Conservation (phyloP, 768 basidiomycete species). For the Plicaturopsis crispa region DNA sequence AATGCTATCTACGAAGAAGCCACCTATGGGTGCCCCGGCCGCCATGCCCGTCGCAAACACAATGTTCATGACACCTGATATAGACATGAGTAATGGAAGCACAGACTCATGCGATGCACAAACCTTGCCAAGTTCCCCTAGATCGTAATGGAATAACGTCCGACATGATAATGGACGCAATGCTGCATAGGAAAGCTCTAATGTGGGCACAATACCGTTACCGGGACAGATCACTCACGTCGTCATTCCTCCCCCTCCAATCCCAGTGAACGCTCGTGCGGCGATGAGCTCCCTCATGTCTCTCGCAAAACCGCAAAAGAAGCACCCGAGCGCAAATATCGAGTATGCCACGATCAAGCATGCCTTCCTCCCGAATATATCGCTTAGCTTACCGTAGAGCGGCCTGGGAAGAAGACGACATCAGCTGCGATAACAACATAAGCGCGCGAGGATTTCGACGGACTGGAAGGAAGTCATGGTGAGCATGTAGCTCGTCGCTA, state of each 20-base stretch:
- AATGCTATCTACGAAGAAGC: constrained; percentile 52
- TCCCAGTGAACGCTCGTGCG: constrained; percentile 47
- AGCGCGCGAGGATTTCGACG: constrained; percentile 9
- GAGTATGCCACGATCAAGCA: constrained; percentile 50
- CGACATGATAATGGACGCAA: constrained; percentile 59
- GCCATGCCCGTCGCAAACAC: constrained; percentile 52
- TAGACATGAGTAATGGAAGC: background rate
- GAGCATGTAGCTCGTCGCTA: constrained; percentile 17
- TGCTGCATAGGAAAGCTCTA: constrained; percentile 20
- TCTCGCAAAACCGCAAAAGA: constrained; percentile 44
- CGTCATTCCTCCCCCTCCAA: constrained; percentile 57
- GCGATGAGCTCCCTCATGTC: constrained; percentile 48
- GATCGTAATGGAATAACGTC: constrained; percentile 56
- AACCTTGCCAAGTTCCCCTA: constrained; percentile 67
- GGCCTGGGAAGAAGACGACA: constrained; percentile 30
- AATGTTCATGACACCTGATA: constrained; percentile 47
- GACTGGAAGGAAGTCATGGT: constrained; percentile 40
- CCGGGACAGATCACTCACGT: constrained; percentile 31
- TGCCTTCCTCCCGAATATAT: constrained; percentile 56
- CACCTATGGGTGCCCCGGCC: constrained; percentile 56
- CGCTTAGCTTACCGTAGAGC: constrained; percentile 53
- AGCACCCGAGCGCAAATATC: constrained; percentile 45
- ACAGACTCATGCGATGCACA: background rate
- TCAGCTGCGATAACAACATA: background rate
- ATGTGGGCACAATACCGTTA: background rate